Conservation (phyloP, 2,329 filamentous ascomycete species). For the Talaromyces sp. region DNA sequence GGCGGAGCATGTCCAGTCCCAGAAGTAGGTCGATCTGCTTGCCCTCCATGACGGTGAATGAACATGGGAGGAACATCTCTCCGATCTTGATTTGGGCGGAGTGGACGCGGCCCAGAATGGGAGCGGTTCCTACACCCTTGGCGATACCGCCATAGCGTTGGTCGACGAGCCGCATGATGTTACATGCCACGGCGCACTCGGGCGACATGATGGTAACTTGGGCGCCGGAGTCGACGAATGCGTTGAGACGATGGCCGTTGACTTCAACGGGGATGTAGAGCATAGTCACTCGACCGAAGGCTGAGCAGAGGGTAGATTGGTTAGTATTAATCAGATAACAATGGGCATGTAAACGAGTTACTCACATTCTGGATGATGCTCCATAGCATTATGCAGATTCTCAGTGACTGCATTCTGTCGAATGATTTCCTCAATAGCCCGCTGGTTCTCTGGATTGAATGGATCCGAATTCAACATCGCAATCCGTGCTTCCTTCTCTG, state of each 20-base stretch:
- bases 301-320: constrained; percentile 48
- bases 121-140: constrained; percentile 89
- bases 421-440: constrained; percentile 95
- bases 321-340: neutral
- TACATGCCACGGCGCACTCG: constrained; percentile 83
- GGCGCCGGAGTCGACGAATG: constrained; percentile 94
- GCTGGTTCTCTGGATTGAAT: constrained; percentile 89
- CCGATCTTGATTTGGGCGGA: constrained; percentile 95
- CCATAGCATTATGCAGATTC: constrained; percentile 94
- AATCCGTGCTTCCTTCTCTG: constrained; percentile 80
- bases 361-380: constrained; percentile 94
- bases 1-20: constrained; percentile 94
- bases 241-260: constrained; percentile 89
- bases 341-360: too few species aligned
- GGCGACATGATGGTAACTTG: constrained; percentile 99
- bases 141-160: constrained; percentile 89
- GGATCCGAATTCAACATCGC: constrained; percentile 87
- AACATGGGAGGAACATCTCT: constrained; percentile 81
- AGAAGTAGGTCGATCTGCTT: constrained; percentile 93
- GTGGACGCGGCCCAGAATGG: constrained; percentile 92
- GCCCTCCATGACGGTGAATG: constrained; percentile 99
- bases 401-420: constrained; percentile 91
- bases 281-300: constrained; percentile 93
- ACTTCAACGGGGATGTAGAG: constrained; percentile 95
- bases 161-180: constrained; percentile 95